Base-by-base conservation (phyloP, 2,329 filamentous ascomycete species). In the Leptographium procerum region DNA sequence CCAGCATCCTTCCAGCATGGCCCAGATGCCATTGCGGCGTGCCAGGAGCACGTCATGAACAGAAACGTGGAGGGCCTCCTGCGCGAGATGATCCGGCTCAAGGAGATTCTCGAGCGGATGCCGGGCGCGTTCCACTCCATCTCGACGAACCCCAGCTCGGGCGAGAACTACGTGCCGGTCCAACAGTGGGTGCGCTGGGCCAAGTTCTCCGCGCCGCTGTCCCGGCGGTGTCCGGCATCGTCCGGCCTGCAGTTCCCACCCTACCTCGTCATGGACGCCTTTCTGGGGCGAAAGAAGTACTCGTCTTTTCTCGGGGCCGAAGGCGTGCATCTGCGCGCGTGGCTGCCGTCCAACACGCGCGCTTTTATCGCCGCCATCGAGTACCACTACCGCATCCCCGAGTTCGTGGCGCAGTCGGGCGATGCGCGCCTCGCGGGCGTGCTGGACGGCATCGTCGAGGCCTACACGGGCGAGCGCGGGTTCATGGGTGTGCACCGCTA, bases 401-500 rank as follows among this genome's bases (percentile, higher is more conserved):
- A 80, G 48, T 81, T 78, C 53, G 78, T 81, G 16, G 69, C 72
- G n/a, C 63, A 74, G 50, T 79, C 77, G 0, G 74, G 74, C 0
- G 78, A 81, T 56, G 71, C 73, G 0, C 69, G 76, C 13, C 68
- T 81, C 0, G 76, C 78, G 65, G 79, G 79, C 3, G 77, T 81
- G 0, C 61, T 81, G 1, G 78, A 81, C 59, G 78, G 78, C 0
- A 79, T 81, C 2, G 72, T 81, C 1, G 79, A 81, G 63, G 77
- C 78, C 0, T 82, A 81, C 61, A 76, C 77, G 0, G 79, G 78
- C 0, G 78, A 81, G 62, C 71, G 78, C 24, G 78, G 79, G 0
- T 81, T 81, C 64, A 79, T 81, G 78, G 78, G 79, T 6, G 76
- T 74, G 0, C 78, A 82, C 63, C 69, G 78, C n/a, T 80, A 81